A percentile compares a stretch with the other conserved stretches of the same genome.
phyloP scores from a whole-genome alignment of 108 stramenopile genomes.

The Stephanodiscus triporus region DNA sequence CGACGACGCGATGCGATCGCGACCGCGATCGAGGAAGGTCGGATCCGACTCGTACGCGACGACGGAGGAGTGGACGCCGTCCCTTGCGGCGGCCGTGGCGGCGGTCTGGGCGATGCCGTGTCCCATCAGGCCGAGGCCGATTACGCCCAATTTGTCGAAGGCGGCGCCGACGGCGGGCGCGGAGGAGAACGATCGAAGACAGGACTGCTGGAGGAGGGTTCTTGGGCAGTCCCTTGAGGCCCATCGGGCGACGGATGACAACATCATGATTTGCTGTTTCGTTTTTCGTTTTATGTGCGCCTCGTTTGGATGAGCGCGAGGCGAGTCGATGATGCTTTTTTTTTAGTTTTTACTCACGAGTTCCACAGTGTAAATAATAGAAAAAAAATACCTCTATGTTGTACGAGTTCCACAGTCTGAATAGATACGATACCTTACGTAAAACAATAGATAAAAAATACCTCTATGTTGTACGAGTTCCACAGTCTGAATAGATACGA shows the following conservation, averaged over 20 bases:
- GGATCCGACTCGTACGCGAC: slow-evolving; percentile 83
- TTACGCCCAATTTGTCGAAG: slow-evolving; percentile 89
- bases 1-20: slow-evolving; percentile 70
- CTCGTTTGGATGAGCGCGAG: background rate
- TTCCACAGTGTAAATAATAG: no score
- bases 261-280: background rate
- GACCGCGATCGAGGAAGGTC: slow-evolving; percentile 72
- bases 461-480: no score
- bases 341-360: no score
- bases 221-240: background rate
- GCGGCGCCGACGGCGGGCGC: slow-evolving; percentile 17
- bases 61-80: slow-evolving; percentile 82
- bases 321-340: background rate
- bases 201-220: background rate
- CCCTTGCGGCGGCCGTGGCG: slow-evolving; percentile 46
- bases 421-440: no score
- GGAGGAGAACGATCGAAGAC: slow-evolving; percentile 1
- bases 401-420: no score
- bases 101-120: slow-evolving; percentile 94
- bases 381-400: no score
- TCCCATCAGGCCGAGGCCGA: slow-evolving; percentile 99
- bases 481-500: no score
- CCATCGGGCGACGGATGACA: slow-evolving; percentile 1
- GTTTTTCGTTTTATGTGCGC: background rate
- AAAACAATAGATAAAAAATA: no score